Evolutionary conservation across 225 moss, liverwort and hornwort species (phyloP).

Genomic region (Marchantia polymorpha): DNA sequence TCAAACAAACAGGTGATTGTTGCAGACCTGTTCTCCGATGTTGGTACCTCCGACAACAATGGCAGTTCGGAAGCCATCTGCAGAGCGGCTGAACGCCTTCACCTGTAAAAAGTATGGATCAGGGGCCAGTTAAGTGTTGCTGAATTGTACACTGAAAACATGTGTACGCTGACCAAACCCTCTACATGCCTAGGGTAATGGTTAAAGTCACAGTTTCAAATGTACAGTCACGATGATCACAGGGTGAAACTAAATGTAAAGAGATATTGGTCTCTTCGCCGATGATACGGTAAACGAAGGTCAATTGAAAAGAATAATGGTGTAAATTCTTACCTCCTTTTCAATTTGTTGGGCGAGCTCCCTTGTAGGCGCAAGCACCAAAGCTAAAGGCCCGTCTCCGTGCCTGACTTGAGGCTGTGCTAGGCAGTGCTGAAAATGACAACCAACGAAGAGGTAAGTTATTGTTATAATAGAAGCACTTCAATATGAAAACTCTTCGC

Average conservation of each 20-base stretch:
- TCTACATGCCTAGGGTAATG: background rate
- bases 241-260: background rate
- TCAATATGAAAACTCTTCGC: too few relatives aligned
- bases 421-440: slow-evolving; percentile 67
- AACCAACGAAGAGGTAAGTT: background rate
- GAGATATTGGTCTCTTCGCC: background rate
- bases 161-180: background rate
- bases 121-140: background rate
- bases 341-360: slow-evolving; percentile 99
- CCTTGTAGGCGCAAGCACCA: slow-evolving; percentile 93
- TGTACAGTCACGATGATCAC: background rate
- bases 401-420: slow-evolving; percentile 75
- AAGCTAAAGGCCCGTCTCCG: slow-evolving; percentile 87
- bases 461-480: background rate
- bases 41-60: slow-evolving; percentile 98
- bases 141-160: background rate
- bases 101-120: slow-evolving; percentile 32
- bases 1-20: background rate
- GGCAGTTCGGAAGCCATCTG: slow-evolving; percentile 86
- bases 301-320: background rate
- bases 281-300: background rate
- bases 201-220: background rate
- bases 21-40: slow-evolving; percentile 68
- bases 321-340: slow-evolving; percentile 53
- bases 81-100: slow-evolving; percentile 92